A percentile compares a stretch with the other conserved stretches of the same genome.
These are phyloP conservation scores for Aspergillus heteromorphus DNA, from an alignment of 495 filamentous ascomycete species.

Conservation along the genomic window DNA sequence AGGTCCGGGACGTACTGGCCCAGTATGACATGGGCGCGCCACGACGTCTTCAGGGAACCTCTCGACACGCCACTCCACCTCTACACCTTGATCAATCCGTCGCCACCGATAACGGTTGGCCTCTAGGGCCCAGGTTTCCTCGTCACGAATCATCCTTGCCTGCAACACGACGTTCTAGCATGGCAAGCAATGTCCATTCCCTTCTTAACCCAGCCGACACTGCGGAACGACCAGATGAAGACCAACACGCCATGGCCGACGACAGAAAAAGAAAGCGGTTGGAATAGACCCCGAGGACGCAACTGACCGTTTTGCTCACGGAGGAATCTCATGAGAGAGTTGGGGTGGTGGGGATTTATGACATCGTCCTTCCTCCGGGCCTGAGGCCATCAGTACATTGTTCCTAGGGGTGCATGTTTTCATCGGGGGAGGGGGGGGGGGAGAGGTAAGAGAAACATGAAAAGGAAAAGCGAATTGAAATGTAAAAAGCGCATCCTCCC, in stretches of 20 bases:
- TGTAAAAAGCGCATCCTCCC: not conserved
- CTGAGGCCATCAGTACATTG: not conserved
- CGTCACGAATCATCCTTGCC: conserved; percentile 49
- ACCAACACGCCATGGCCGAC: conserved; percentile 51
- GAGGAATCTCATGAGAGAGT: not conserved
- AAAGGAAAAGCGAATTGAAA: not conserved
- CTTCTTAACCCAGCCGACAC: conserved; percentile 84
- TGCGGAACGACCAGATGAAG: conserved; percentile 64
- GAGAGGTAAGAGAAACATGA: no score
- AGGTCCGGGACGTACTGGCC: conserved; percentile 74
- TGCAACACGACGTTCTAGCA: conserved; percentile 64
- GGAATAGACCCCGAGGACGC: conserved; percentile 32
- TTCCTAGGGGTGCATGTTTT: not conserved
- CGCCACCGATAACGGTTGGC: conserved; percentile 53
- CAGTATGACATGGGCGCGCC: conserved; percentile 71
- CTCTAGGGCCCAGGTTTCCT: conserved; percentile 41
- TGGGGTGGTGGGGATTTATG: not conserved
- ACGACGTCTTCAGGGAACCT: conserved; percentile 49
- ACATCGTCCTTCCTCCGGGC: not conserved
- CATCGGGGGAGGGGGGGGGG: no score
- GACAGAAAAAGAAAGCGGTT: conserved; percentile 80
- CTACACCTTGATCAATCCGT: conserved; percentile 46
- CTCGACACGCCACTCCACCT: conserved; percentile 70
- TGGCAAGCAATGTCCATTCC: conserved; percentile 73
- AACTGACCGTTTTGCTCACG: not conserved